Conservation (phyloP, 148 eudicot genomes). For the Heliamphora exappendiculata region DNA sequence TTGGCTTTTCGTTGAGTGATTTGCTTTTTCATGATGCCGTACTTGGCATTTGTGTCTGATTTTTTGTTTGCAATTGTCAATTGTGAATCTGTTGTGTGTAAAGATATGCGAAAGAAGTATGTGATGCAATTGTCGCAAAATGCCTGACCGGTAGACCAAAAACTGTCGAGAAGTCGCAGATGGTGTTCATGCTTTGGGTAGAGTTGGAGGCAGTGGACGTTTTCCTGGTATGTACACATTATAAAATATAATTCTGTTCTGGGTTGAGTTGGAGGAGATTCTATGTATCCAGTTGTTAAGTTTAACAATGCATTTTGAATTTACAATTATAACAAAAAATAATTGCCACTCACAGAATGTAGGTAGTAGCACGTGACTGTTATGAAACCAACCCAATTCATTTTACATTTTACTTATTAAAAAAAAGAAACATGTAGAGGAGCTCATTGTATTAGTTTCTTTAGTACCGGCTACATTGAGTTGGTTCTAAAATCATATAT, state of each 20-base stretch:
- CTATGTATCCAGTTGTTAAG: neutral
- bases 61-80: neutral
- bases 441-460: neutral
- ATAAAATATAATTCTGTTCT: too few species aligned
- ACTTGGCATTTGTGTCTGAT: neutral
- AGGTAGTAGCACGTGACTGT: neutral
- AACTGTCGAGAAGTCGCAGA: conserved; percentile 96
- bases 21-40: neutral
- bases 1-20: neutral
- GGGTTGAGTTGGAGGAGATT: too few species aligned
- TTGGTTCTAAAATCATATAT: neutral
- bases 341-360: neutral
- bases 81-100: conserved; percentile 9
- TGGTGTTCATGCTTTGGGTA: conserved; percentile 80
- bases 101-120: conserved; percentile 87
- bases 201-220: conserved; percentile 93
- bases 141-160: conserved; percentile 92
- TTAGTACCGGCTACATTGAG: neutral
- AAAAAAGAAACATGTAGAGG: neutral
- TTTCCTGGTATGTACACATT: conserved; percentile 59
- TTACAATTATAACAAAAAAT: neutral
- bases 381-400: too few species aligned
- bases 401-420: too few species aligned
- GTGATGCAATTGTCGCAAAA: conserved; percentile 85
- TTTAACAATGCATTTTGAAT: neutral